Evolutionary conservation across 768 basidiomycete species (phyloP).

Genomic region (Gautieria morchelliformis): DNA sequence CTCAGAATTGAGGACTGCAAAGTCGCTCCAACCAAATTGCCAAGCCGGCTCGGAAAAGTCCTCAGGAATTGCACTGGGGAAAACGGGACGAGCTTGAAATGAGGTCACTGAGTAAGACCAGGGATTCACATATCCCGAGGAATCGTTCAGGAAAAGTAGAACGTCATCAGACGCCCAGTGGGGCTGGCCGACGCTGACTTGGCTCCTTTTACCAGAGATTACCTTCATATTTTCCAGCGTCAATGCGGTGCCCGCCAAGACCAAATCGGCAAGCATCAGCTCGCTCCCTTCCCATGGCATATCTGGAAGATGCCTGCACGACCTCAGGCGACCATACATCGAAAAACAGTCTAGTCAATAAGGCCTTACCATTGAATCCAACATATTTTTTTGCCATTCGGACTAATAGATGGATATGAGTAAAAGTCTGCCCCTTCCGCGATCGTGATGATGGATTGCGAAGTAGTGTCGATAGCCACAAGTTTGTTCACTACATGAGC

Average conservation of each 20-base stretch:
- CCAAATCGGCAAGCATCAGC: constrained; percentile 44
- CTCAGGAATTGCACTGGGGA: constrained; percentile 34
- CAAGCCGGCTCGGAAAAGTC: constrained; percentile 54
- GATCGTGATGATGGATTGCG: constrained; percentile 36
- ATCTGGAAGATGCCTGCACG: constrained; percentile 37
- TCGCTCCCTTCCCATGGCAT: constrained; percentile 66
- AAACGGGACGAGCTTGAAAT: constrained; percentile 27
- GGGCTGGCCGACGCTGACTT: constrained; percentile 50
- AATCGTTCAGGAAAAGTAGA: constrained; percentile 30
- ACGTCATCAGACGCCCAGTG: constrained; percentile 41
- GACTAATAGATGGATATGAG: constrained; percentile 46
- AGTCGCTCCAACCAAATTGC: constrained; percentile 38
- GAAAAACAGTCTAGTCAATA: too few species aligned
- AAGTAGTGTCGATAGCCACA: constrained; percentile 40
- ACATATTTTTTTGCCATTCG: constrained; percentile 44
- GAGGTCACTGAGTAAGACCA: constrained; percentile 38
- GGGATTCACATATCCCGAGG: constrained; percentile 59
- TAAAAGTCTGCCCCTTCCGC: constrained; percentile 66
- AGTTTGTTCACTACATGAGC: constrained; percentile 47
- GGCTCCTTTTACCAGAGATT: constrained; percentile 42
- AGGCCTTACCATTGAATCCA: constrained; percentile 53
- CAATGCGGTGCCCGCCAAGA: constrained; percentile 15
- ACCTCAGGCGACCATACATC: neutral
- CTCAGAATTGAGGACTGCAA: constrained; percentile 24
- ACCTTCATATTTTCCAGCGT: constrained; percentile 27